phyloP scores from a whole-genome alignment of 306 rosid species.

The Cyclanthera cordifolia region DNA sequence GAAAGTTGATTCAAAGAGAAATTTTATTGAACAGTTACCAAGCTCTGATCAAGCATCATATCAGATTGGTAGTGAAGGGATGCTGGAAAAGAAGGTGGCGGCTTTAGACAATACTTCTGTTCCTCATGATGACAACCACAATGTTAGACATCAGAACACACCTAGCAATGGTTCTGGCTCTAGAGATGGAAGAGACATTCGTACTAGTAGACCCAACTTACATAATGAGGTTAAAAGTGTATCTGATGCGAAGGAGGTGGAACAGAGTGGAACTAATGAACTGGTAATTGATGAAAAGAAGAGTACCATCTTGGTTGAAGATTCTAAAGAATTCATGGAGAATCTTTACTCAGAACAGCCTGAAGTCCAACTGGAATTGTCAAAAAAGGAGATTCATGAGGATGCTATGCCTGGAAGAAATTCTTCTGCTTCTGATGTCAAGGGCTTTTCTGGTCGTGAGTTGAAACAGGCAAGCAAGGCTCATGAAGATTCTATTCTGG shows the following conservation, averaged over 20 bases:
- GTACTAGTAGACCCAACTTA: constrained; percentile 23
- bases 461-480: constrained; percentile 53
- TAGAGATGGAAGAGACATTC: constrained; percentile 34
- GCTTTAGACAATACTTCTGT: constrained; percentile 28
- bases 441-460: constrained; percentile 26
- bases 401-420: constrained; percentile 24
- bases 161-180: constrained; percentile 24
- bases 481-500: constrained; percentile 80
- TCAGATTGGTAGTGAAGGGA: constrained; percentile 30
- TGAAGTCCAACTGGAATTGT: constrained; percentile 25
- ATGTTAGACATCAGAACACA: constrained; percentile 29
- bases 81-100: constrained; percentile 29
- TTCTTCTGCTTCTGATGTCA: constrained; percentile 33
- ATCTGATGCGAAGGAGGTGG: constrained; percentile 32
- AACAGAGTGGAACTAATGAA: constrained; percentile 25
- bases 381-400: constrained; percentile 31
- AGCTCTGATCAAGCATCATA: constrained; percentile 34
- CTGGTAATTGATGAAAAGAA: constrained; percentile 31
- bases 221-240: constrained; percentile 10
- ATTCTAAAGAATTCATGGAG: constrained; percentile 32
- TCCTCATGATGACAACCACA: constrained; percentile 21
- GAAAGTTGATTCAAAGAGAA: constrained; percentile 41
- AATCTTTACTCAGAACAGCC: constrained; percentile 20
- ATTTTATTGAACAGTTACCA: constrained; percentile 26
- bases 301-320: constrained; percentile 16